A percentile compares a stretch with the other conserved stretches of the same genome.
Conservation (phyloP, 1,139 yeast genomes). For the Scheffersomyces illinoinensis region DNA sequence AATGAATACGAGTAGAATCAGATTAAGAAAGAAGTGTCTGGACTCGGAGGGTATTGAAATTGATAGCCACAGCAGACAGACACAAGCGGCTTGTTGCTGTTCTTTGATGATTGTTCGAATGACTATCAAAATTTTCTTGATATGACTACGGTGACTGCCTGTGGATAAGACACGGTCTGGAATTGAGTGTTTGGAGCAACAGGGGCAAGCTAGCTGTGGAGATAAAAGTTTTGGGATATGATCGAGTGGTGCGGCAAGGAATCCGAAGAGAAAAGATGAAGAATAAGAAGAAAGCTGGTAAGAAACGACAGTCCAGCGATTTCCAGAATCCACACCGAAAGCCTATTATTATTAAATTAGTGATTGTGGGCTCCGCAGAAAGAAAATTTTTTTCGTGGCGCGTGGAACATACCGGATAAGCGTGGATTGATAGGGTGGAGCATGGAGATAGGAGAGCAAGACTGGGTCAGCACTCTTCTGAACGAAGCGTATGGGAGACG, state of each 20-base stretch:
- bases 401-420: background rate
- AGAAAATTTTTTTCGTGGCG: background rate
- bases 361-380: background rate
- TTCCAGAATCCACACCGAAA: background rate
- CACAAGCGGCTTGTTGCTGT: background rate
- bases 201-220: background rate
- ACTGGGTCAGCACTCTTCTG: background rate
- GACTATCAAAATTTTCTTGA: background rate
- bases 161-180: background rate
- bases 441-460: background rate
- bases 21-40: background rate
- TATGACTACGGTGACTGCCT: background rate
- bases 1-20: background rate
- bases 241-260: background rate
- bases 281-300: background rate
- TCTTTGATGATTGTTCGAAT: background rate
- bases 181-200: background rate
- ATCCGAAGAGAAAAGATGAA: background rate
- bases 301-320: background rate
- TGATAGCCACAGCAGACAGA: background rate
- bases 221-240: background rate
- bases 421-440: background rate
- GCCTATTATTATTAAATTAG: background rate
- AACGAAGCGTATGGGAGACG: background rate
- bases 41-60: background rate